phyloP scores from a whole-genome alignment of 1,284 basidiomycete species.

The Ceratobasidium sp. region DNA sequence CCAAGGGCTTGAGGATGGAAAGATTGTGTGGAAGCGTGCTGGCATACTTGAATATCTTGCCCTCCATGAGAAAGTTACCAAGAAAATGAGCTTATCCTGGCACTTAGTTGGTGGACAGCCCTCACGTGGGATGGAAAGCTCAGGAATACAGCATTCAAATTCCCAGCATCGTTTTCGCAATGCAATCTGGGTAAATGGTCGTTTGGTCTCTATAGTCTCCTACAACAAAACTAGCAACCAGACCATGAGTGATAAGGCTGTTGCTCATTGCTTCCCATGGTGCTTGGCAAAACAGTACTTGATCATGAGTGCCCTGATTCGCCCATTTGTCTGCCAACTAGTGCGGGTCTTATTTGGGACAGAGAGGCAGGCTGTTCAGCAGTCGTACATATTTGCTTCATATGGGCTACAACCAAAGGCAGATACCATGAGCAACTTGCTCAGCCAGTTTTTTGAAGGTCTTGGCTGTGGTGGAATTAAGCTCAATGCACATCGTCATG shows the following conservation, averaged over 20 bases:
- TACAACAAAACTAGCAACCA: neutral
- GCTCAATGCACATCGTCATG: neutral
- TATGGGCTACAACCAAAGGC: neutral
- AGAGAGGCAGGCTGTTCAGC: constrained; percentile 8
- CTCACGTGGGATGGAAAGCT: neutral
- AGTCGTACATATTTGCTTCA: neutral
- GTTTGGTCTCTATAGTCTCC: neutral
- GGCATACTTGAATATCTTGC: neutral
- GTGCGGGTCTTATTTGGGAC: neutral
- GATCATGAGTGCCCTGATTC: constrained; percentile 10
- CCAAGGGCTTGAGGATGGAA: neutral
- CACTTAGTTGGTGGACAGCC: neutral
- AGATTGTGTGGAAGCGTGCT: constrained; percentile 1
- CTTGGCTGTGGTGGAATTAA: neutral
- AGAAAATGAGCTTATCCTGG: neutral
- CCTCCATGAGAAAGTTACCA: neutral
- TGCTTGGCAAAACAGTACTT: neutral
- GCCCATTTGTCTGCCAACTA: neutral
- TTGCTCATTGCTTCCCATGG: constrained; percentile 9
- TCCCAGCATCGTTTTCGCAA: neutral
- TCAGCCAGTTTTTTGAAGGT: neutral
- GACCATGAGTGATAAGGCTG: neutral
- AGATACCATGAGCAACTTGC: neutral
- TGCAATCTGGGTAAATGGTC: neutral
- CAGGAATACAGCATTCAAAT: neutral